Percentiles rank a stretch among this genome's conserved stretches.
Evolutionary conservation across 176 grass and related monocot genomes (phyloP).

Genomic region (Phoenix dactylifera): DNA sequence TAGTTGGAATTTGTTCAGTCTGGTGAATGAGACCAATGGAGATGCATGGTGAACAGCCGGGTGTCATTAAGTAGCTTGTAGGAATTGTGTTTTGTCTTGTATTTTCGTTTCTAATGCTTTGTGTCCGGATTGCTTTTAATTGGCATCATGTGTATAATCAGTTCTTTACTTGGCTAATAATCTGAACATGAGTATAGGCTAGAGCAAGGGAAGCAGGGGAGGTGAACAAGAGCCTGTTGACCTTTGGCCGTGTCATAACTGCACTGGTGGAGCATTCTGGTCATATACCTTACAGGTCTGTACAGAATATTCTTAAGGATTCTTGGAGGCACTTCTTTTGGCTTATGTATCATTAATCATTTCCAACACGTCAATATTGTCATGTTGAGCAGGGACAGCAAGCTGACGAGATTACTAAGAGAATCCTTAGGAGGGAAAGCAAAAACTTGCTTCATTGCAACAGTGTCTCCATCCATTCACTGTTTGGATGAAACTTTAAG

Average conservation of each 20-base stretch:
- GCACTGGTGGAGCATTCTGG: conserved; percentile 71
- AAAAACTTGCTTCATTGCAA: conserved; percentile 94
- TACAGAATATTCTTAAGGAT: conserved; percentile 15
- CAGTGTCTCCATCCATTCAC: conserved; percentile 59
- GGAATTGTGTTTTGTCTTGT: too few relatives aligned
- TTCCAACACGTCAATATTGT: conserved; percentile 6
- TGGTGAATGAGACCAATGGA: too few relatives aligned
- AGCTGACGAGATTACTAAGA: conserved; percentile 77
- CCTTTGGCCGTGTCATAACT: conserved; percentile 81
- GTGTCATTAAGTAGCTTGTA: too few relatives aligned
- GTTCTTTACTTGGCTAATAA: conserved; percentile 3
- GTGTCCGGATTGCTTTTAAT: too few relatives aligned
- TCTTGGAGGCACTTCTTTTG: not conserved
- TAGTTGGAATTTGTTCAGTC: too few relatives aligned
- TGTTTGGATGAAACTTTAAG: conserved; percentile 77
- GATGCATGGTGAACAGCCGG: too few relatives aligned
- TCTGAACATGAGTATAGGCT: conserved; percentile 42
- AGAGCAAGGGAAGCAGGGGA: conserved; percentile 89
- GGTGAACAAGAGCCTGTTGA: conserved; percentile 87
- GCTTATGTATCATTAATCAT: conserved; percentile 12
- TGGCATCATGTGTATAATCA: too few relatives aligned
- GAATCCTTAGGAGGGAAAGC: conserved; percentile 95
- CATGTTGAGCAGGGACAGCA: conserved; percentile 59
- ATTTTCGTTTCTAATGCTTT: too few relatives aligned
- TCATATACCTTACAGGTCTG: conserved; percentile 81